Evolutionary conservation across 2,329 filamentous ascomycete genomes (phyloP).

Genomic region (Dothideomycetes sp.): DNA sequence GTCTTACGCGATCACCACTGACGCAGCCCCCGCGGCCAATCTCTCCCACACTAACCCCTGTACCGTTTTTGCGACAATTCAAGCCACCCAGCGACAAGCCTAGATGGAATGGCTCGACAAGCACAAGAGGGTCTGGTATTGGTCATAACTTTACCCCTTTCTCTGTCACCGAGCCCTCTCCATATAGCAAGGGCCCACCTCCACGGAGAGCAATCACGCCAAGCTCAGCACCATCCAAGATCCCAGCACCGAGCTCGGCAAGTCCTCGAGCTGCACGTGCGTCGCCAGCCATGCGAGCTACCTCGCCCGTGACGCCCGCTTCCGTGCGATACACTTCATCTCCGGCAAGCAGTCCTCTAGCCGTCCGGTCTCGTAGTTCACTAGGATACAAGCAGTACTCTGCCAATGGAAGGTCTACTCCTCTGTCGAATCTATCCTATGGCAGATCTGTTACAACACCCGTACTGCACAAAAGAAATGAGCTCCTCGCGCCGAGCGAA

Average conservation of each 20-base stretch:
- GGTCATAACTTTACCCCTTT: conserved; percentile 20
- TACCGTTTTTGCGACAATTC: conserved; percentile 27
- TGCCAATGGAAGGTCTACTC: no score
- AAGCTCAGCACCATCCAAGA: conserved; percentile 3
- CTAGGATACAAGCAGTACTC: not conserved
- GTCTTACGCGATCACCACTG: conserved; percentile 7
- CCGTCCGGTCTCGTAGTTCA: not conserved
- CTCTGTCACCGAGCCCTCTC: conserved; percentile 21
- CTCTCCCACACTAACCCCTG: conserved; percentile 8
- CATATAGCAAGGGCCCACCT: conserved; percentile 19
- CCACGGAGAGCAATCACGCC: conserved; percentile 6
- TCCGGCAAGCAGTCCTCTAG: not conserved
- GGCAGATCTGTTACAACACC: not conserved
- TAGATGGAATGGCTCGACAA: conserved; percentile 61
- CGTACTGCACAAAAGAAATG: not conserved
- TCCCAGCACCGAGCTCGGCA: conserved; percentile 6
- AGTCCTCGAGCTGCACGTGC: not conserved
- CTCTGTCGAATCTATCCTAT: not conserved
- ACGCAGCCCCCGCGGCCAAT: not conserved
- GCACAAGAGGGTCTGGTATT: conserved; percentile 27
- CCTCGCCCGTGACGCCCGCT: not conserved
- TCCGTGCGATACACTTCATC: not conserved
- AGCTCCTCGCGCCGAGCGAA: not conserved
- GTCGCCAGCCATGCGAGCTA: not conserved
- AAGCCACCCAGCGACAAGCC: conserved; percentile 45